Base-by-base conservation (phyloP, 495 filamentous ascomycete genomes). In the Aspergillus heteromorphus region DNA sequence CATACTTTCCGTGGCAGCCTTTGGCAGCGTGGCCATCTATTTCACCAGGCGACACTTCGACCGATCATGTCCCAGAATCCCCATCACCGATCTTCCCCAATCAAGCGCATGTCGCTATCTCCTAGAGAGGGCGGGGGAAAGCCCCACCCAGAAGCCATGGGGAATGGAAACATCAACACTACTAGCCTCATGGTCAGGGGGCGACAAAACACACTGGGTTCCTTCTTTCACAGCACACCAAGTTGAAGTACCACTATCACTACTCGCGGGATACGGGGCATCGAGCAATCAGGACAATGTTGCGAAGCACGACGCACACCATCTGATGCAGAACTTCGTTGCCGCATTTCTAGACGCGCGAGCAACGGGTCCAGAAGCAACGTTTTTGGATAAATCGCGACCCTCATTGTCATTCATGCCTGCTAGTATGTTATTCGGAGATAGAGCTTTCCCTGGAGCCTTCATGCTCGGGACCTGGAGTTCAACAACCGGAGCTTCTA, bases 61-160 rank as follows among this genome's bases (percentile, higher is more conserved):
- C 34, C 1, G n/a, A 14, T 14, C 34, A 36, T 48, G 42, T 21
- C 52, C 41, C 10, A 16, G 42, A 7, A 30, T 54, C 41, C 13
- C 52, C 17, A 17, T 54, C 6, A 48, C 52, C 2, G 30, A 54
- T 5, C 43, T 54, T 11, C 52, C 52, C 31, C 40, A 47, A 30
- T 40, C 52, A 36, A 59, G 57, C 45, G 57, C 52, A 36, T 60
- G 57, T 45, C 57, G 57, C 19, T 50, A 49, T 29, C 48, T 60
- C 11, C 8, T 60, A 17, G 48, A 55, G 10, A 48, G 5, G 11
- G 20, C 54, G 5, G 17, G 40, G 14, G 57, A 55, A 38, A 3
- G n/a, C 4, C 25, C 25, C 3, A 19, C 38, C 2, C 52, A 17
- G 27, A 40, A 25, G n/a, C 41, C 57, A 48, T 55, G 53, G 57